A percentile compares a stretch with the other conserved stretches of the same genome.
These are phyloP conservation scores for Coemansia sp. DNA, from an alignment of 192 early-diverging fungal species.

Conservation along the genomic window DNA sequence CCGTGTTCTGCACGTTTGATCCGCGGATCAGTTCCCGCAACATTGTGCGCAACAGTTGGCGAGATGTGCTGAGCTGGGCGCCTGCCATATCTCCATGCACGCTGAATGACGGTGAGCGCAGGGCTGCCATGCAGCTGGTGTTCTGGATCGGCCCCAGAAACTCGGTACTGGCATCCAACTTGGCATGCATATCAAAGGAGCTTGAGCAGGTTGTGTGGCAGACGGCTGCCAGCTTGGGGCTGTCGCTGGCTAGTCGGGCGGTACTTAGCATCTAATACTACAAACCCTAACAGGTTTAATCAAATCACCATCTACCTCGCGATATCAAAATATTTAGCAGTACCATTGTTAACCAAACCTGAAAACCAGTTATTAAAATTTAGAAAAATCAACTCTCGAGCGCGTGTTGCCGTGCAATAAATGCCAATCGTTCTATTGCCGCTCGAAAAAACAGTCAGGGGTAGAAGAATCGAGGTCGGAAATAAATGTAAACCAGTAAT, in stretches of 20 bases:
- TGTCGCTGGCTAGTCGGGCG: slow-evolving; percentile 7
- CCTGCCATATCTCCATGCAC: slow-evolving; percentile 14
- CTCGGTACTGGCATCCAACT: not conserved
- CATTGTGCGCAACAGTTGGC: slow-evolving; percentile 16
- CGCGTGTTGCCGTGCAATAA: too few species aligned
- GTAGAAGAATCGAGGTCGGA: too few species aligned
- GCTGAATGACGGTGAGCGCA: slow-evolving; percentile 3
- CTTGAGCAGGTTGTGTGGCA: slow-evolving; percentile 21
- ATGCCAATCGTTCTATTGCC: too few species aligned
- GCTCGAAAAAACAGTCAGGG: too few species aligned
- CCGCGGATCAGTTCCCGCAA: slow-evolving; percentile 11
- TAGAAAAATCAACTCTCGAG: too few species aligned
- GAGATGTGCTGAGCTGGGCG: slow-evolving; percentile 4
- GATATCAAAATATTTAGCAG: too few species aligned
- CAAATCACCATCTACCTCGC: too few species aligned
- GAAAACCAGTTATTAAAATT: too few species aligned
- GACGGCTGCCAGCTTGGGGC: slow-evolving; percentile 23
- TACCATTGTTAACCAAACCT: too few species aligned
- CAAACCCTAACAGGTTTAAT: too few species aligned
- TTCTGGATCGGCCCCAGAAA: not conserved
- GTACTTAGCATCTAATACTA: too few species aligned
- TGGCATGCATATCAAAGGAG: slow-evolving; percentile 9
- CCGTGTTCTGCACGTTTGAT: slow-evolving; percentile 42
- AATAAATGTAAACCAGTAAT: too few species aligned
- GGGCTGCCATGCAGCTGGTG: slow-evolving; percentile 9